A percentile compares a stretch with the other conserved stretches of the same genome.
phyloP scores from a whole-genome alignment of 78 protist species.

The Guillardia theta region DNA sequence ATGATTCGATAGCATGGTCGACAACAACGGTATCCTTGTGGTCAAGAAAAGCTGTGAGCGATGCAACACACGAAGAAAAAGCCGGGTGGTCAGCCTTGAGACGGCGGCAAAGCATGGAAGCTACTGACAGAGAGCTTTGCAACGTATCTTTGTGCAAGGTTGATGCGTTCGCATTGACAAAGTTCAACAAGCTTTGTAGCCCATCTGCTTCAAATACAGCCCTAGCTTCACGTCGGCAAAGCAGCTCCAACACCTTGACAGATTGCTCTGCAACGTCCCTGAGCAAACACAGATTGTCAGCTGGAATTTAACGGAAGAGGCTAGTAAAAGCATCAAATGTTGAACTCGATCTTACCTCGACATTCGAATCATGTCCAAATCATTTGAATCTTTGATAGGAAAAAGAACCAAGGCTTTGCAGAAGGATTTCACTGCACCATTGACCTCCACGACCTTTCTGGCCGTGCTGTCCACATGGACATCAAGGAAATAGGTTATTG shows the following conservation, averaged over 20 bases:
- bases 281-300: not conserved
- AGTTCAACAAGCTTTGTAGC: not conserved
- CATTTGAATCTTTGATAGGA: not conserved
- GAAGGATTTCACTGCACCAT: slow-evolving; percentile 14
- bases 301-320: no score
- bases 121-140: not conserved
- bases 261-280: slow-evolving; percentile 3
- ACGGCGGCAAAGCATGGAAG: not conserved
- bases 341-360: no score
- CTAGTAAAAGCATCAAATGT: no score
- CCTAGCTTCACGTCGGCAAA: not conserved
- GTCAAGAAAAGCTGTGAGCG: not conserved
- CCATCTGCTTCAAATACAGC: slow-evolving; percentile 24
- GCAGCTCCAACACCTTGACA: slow-evolving; percentile 25
- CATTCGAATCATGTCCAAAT: not conserved
- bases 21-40: not conserved
- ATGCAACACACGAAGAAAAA: not conserved
- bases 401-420: not conserved
- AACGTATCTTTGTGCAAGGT: not conserved
- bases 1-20: not conserved
- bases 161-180: not conserved
- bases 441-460: not conserved
- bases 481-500: not conserved
- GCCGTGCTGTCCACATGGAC: slow-evolving; percentile 39
- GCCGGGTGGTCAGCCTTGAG: slow-evolving; percentile 6